Conservation (phyloP, 768 basidiomycete species). For the Mycena metata region DNA sequence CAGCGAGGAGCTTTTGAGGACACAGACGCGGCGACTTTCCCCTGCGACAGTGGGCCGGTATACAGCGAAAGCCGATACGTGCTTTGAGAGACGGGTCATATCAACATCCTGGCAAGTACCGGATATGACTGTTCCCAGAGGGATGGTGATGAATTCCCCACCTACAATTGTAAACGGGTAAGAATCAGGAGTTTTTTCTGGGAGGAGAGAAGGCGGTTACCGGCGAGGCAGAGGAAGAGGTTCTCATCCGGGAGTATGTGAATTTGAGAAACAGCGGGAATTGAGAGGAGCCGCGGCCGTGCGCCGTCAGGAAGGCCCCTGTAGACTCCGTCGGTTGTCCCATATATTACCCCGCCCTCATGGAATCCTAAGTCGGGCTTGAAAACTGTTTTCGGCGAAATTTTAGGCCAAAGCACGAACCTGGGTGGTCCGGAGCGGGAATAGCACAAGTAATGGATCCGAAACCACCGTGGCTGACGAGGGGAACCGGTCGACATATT, state of each 20-base stretch:
- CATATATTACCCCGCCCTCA: conserved; percentile 19
- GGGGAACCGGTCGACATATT: conserved; percentile 21
- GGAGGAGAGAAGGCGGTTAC: conserved; percentile 47
- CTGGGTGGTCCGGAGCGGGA: not conserved
- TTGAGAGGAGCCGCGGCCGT: conserved; percentile 10
- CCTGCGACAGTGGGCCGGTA: conserved; percentile 67
- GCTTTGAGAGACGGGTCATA: conserved; percentile 21
- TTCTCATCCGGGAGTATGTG: conserved; percentile 83
- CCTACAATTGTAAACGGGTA: conserved; percentile 8
- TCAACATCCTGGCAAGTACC: conserved; percentile 2
- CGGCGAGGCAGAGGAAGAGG: conserved; percentile 81
- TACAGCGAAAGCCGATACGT: conserved; percentile 61
- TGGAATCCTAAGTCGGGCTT: not conserved
- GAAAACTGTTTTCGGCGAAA: not conserved
- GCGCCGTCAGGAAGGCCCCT: conserved; percentile 8
- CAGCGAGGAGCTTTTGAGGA: conserved; percentile 79
- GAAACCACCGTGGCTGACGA: conserved; percentile 16
- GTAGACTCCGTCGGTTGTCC: conserved; percentile 31
- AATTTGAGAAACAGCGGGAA: conserved; percentile 70
- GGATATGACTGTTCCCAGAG: conserved; percentile 18
- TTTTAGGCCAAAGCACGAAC: not conserved
- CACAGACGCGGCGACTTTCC: conserved; percentile 77
- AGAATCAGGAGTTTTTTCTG: not conserved
- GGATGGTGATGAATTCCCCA: conserved; percentile 28
- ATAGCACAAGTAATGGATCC: conserved; percentile 19